Base-by-base conservation (phyloP, 306 rosid genomes). In the Gillenia trifoliata region DNA sequence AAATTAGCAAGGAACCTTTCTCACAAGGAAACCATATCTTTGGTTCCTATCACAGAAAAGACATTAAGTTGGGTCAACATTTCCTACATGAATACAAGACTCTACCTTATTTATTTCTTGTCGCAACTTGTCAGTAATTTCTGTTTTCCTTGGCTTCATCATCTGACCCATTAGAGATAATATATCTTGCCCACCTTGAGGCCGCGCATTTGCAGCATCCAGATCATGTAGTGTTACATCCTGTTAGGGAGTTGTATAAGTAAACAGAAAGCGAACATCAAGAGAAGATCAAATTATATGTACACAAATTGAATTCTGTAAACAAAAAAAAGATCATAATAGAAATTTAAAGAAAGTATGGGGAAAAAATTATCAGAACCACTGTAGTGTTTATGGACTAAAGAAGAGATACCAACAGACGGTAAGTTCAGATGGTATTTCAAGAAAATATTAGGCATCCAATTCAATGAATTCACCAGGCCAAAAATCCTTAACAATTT, bases 181-280 rank as follows among this genome's bases (percentile, higher is more conserved):
- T 81, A 94, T 90, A 83, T 94, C 99, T 75, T 94, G 99, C 55
- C 99, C 99, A 59, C 97, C 99, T 81, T 92, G 99, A 64, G 96
- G 97, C 57, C 97, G 88, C 41, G 97, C 95, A 70, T 93, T 90
- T 40, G 97, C 93, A 80, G 91, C 95, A 79, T 93, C 97, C 29
- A 89, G 88, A 84, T 90, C 96, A 66, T 93, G 98, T 34, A 93
- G 88, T 33, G 98, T 91, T 71, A 93, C 98, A 80, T 93, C 98
- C 98, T 93, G 74, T 63, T 64, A 67, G 28, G 3, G 12, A 52
- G 50, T 68, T 30, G 41, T 6, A 57, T 11, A 45, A 68, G 52
- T 13, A 26, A 66, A 69, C 15, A 80, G 38, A 68, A 50, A 74
- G 55, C 33, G 20, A 62, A 22, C 28, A 70, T 75, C 73, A 80